A percentile compares a stretch with the other conserved stretches of the same genome.
These are phyloP conservation scores for Pseudotulostoma volvatum DNA, from an alignment of 495 filamentous ascomycete species.

Conservation along the genomic window DNA sequence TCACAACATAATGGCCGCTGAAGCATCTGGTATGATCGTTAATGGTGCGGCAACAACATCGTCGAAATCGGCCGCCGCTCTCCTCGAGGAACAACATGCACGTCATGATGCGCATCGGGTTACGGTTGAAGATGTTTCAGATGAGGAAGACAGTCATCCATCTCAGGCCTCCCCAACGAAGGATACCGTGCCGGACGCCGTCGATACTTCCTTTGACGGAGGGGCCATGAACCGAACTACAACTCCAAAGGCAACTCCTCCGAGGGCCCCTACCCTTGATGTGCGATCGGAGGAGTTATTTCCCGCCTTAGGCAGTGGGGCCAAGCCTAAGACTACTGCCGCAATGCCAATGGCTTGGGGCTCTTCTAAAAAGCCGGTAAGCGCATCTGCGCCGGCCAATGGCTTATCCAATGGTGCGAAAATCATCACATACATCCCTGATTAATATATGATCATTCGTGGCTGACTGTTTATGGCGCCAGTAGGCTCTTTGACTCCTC, in stretches of 20 bases:
- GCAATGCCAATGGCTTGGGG: slow-evolving; percentile 51
- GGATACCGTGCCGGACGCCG: slow-evolving; percentile 11
- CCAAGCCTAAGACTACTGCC: slow-evolving; percentile 43
- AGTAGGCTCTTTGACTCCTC: neutral
- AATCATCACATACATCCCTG: slow-evolving; percentile 23
- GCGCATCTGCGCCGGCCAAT: slow-evolving; percentile 43
- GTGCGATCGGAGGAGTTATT: slow-evolving; percentile 79
- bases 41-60: slow-evolving; percentile 15
- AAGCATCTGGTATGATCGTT: slow-evolving; percentile 21
- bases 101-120: slow-evolving; percentile 45
- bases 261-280: slow-evolving; percentile 41
- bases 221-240: slow-evolving; percentile 9
- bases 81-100: slow-evolving; percentile 62
- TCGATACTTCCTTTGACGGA: slow-evolving; percentile 8
- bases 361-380: slow-evolving; percentile 34
- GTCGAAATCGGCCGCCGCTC: slow-evolving; percentile 45
- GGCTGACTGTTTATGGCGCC: slow-evolving; percentile 3
- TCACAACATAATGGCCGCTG: slow-evolving; percentile 29
- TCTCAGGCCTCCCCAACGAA: slow-evolving; percentile 31
- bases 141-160: slow-evolving; percentile 60
- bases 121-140: slow-evolving; percentile 62
- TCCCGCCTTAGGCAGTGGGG: slow-evolving; percentile 64
- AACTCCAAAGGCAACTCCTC: slow-evolving; percentile 16
- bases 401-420: slow-evolving; percentile 33
- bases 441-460: neutral